Percentiles rank a stretch among this genome's conserved stretches.
These are phyloP conservation scores for Tetracentron sinense DNA, from an alignment of 164 flowering plant genomes.

Conservation along the genomic window DNA sequence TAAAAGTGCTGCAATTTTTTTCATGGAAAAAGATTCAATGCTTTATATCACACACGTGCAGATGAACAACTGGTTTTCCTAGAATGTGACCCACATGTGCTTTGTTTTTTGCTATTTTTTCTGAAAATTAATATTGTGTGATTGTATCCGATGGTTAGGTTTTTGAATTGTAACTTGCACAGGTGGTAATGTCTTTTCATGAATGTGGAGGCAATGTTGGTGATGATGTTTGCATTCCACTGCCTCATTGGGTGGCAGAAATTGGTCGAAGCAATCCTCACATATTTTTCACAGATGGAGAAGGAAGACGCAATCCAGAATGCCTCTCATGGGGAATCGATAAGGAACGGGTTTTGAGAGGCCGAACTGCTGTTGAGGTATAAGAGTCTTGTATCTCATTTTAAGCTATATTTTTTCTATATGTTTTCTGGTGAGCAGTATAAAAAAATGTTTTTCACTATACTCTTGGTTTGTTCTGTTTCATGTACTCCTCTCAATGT, in stretches of 20 bases:
- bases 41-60: background rate
- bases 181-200: conserved; percentile 98
- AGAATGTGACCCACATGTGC: background rate
- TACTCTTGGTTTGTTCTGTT: too few species aligned
- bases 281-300: conserved; percentile 87
- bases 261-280: conserved; percentile 87
- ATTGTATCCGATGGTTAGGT: conserved; percentile 3
- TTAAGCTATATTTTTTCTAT: background rate
- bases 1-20: background rate
- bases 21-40: background rate
- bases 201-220: conserved; percentile 99
- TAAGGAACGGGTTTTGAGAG: conserved; percentile 84
- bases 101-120: background rate
- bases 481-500: background rate
- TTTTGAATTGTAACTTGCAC: conserved; percentile 19
- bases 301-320: conserved; percentile 88
- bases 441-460: background rate
- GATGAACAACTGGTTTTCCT: background rate
- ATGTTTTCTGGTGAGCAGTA: background rate
- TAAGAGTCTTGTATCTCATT: background rate
- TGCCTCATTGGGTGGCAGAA: conserved; percentile 97
- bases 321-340: conserved; percentile 98
- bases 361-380: conserved; percentile 97
- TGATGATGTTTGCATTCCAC: conserved; percentile 92
- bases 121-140: background rate